Percentiles rank a stretch among this genome's conserved stretches.
These are phyloP conservation scores for Przewalskia tangutica DNA, from an alignment of 257 asterid species.

Conservation along the genomic window DNA sequence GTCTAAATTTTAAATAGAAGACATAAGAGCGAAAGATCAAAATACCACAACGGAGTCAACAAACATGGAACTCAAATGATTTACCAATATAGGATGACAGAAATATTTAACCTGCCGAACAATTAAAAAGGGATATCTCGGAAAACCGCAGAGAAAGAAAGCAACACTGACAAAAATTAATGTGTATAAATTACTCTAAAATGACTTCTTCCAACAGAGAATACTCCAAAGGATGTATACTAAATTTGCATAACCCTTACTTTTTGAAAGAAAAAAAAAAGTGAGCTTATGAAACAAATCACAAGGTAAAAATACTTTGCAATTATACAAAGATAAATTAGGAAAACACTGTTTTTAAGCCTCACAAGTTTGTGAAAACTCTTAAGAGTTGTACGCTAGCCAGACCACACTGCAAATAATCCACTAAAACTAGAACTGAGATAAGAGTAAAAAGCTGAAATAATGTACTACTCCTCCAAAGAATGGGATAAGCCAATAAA, in stretches of 20 bases:
- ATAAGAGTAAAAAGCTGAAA: neutral
- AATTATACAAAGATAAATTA: neutral
- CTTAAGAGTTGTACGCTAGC: neutral
- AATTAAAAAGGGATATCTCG: neutral
- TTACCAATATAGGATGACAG: neutral
- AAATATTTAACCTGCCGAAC: neutral
- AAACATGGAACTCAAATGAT: neutral
- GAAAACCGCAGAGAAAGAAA: neutral
- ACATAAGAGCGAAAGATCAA: neutral
- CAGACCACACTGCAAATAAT: neutral
- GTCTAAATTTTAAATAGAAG: neutral
- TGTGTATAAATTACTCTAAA: neutral
- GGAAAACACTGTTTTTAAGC: neutral
- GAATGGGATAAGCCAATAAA: neutral
- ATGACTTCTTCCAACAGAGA: neutral
- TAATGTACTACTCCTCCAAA: neutral
- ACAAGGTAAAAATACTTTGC: neutral
- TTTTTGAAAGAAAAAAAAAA: neutral
- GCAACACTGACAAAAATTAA: neutral
- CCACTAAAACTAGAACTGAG: neutral
- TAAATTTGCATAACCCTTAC: neutral
- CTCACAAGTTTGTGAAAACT: neutral
- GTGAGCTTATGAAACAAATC: neutral
- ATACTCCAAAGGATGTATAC: neutral
- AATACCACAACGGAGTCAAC: neutral